phyloP scores from a whole-genome alignment of 1,139 yeast species.

The Blastobotrys persicus region DNA sequence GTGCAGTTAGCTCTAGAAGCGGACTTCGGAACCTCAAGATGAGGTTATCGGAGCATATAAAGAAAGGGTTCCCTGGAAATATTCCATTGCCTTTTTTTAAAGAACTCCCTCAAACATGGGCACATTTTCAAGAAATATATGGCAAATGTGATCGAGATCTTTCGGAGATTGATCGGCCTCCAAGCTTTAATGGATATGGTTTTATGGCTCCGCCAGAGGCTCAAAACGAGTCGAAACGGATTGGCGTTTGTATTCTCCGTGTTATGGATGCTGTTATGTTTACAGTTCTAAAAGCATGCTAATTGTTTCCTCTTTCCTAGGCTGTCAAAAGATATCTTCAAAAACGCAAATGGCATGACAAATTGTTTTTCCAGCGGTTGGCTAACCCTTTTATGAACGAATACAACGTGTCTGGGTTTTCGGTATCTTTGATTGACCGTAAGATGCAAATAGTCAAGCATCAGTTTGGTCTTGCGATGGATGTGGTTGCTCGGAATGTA shows the following conservation, averaged over 20 bases:
- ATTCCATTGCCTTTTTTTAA: constrained; percentile 21
- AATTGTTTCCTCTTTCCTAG: constrained; percentile 2
- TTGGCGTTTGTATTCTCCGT: constrained; percentile 14
- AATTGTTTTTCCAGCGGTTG: constrained; percentile 42
- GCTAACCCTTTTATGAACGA: constrained; percentile 36
- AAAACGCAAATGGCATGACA: constrained; percentile 53
- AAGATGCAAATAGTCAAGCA: constrained; percentile 49
- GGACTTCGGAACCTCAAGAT: not conserved
- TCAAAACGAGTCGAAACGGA: constrained; percentile 28
- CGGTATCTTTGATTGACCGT: constrained; percentile 56
- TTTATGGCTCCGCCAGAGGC: constrained; percentile 56
- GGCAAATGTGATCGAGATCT: constrained; percentile 57
- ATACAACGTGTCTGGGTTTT: constrained; percentile 49
- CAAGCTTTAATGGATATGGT: constrained; percentile 47
- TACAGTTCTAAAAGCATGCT: not conserved
- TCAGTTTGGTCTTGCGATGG: constrained; percentile 45
- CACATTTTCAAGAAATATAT: constrained; percentile 62
- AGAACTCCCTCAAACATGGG: constrained; percentile 45
- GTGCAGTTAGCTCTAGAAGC: constrained; percentile 1
- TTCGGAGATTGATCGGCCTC: constrained; percentile 55
- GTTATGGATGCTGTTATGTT: not conserved
- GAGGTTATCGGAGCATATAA: constrained; percentile 14
- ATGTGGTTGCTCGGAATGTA: constrained; percentile 44
- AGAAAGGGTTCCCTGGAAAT: constrained; percentile 23
- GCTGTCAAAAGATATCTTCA: constrained; percentile 45